phyloP scores from a whole-genome alignment of 2,329 filamentous ascomycete species.

The Blastomyces parvus region DNA sequence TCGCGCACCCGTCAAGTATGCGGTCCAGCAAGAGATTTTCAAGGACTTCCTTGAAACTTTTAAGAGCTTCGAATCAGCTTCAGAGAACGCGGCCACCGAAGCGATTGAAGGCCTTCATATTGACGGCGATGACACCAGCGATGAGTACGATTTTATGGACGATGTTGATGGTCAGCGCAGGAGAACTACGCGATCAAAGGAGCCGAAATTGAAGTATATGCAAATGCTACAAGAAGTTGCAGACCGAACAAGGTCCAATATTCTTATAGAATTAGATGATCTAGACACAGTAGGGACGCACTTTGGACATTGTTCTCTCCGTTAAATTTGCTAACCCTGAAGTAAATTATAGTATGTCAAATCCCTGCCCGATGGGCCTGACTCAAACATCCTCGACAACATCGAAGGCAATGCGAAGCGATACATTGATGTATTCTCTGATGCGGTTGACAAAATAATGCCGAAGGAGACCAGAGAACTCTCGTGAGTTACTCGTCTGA shows the following conservation, averaged over 20 bases:
- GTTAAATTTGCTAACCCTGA: background rate
- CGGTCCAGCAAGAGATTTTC: slow-evolving; percentile 69
- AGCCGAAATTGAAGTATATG: slow-evolving; percentile 76
- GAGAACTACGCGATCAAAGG: slow-evolving; percentile 40
- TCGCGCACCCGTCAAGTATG: slow-evolving; percentile 73
- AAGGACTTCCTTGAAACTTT: slow-evolving; percentile 80
- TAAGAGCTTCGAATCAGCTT: slow-evolving; percentile 61
- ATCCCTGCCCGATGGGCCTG: slow-evolving; percentile 55
- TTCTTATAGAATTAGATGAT: slow-evolving; percentile 85
- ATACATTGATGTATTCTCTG: slow-evolving; percentile 84
- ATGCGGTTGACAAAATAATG: slow-evolving; percentile 79
- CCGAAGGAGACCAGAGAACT: slow-evolving; percentile 68
- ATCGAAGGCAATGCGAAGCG: slow-evolving; percentile 89
- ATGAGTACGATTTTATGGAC: slow-evolving; percentile 91
- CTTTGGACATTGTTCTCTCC: background rate
- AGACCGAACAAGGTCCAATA: slow-evolving; percentile 65
- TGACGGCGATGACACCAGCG: slow-evolving; percentile 74
- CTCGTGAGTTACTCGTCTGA: slow-evolving; percentile 47
- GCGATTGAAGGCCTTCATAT: slow-evolving; percentile 78
- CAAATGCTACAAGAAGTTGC: slow-evolving; percentile 77
- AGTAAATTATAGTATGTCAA: slow-evolving; percentile 57
- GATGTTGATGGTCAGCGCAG: slow-evolving; percentile 50
- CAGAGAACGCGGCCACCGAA: slow-evolving; percentile 50
- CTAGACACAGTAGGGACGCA: slow-evolving; percentile 42
- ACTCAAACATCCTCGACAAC: slow-evolving; percentile 61